Conservation (phyloP, 2,329 filamentous ascomycete genomes). For the Aspergillaceae sp. region DNA sequence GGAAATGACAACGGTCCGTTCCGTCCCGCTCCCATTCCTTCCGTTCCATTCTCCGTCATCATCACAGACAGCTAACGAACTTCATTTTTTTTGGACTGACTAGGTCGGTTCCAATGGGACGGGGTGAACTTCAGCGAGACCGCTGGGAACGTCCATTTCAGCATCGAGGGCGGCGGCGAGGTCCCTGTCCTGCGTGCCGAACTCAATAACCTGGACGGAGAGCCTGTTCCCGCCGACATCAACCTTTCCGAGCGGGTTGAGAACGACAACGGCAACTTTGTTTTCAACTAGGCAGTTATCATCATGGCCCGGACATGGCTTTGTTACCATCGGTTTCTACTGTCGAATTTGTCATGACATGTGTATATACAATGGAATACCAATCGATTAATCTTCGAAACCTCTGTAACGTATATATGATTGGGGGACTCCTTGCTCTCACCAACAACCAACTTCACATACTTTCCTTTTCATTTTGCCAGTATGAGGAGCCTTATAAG, state of each 20-base stretch:
- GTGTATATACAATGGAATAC: too few relatives aligned
- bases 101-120: conserved; percentile 13
- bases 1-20: conserved; percentile 12
- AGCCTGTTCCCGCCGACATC: conserved; percentile 3
- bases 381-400: too few relatives aligned
- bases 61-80: not conserved
- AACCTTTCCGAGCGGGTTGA: conserved; percentile 12
- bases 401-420: too few relatives aligned
- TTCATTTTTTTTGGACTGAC: not conserved
- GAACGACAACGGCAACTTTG: conserved; percentile 1
- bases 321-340: too few relatives aligned
- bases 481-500: too few relatives aligned
- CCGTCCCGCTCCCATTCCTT: not conserved
- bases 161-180: conserved; percentile 8
- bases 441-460: too few relatives aligned
- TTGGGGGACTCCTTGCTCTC: too few relatives aligned
- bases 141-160: conserved; percentile 7
- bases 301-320: too few relatives aligned
- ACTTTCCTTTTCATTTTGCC: too few relatives aligned
- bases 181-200: conserved; percentile 12
- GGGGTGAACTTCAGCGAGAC: conserved; percentile 6
- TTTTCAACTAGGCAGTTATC: not conserved
- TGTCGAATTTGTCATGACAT: not conserved
- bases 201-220: conserved; percentile 1
- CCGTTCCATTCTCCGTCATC: not conserved